Conservation (phyloP, 1,139 yeast genomes). For the Geotrichum armillariae region DNA sequence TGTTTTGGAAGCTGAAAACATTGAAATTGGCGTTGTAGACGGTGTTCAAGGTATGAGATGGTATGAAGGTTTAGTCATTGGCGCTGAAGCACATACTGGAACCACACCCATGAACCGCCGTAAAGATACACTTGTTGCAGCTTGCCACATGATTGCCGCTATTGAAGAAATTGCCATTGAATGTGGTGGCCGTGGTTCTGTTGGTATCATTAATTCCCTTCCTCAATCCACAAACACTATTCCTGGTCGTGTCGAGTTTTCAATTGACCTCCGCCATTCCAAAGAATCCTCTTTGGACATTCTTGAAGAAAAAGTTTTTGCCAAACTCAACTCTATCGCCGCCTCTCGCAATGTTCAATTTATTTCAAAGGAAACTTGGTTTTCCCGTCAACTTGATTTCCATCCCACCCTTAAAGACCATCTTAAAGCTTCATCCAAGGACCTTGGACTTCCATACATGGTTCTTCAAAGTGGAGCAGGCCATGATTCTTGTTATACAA, state of each 20-base stretch:
- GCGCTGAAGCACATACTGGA: conserved; percentile 71
- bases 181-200: conserved; percentile 55
- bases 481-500: conserved; percentile 67
- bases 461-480: conserved; percentile 69
- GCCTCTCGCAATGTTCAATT: conserved; percentile 43
- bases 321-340: conserved; percentile 44
- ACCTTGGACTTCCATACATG: conserved; percentile 48
- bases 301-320: conserved; percentile 45
- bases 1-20: conserved; percentile 53
- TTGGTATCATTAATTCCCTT: conserved; percentile 55
- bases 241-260: conserved; percentile 59
- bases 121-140: conserved; percentile 60
- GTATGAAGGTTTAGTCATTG: conserved; percentile 55
- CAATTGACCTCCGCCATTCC: conserved; percentile 59
- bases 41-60: conserved; percentile 71
- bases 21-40: conserved; percentile 62
- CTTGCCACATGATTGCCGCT: conserved; percentile 55
- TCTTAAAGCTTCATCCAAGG: conserved; percentile 53
- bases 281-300: conserved; percentile 46
- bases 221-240: conserved; percentile 69
- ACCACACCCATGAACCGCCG: conserved; percentile 68
- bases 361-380: conserved; percentile 44
- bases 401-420: conserved; percentile 50
- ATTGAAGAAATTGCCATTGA: conserved; percentile 58
- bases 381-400: conserved; percentile 58